Evolutionary conservation across 2,329 filamentous ascomycete species (phyloP), one percentile per base, ranked within the genome.

Genomic region (Corniculantispora saksenae): DNA sequence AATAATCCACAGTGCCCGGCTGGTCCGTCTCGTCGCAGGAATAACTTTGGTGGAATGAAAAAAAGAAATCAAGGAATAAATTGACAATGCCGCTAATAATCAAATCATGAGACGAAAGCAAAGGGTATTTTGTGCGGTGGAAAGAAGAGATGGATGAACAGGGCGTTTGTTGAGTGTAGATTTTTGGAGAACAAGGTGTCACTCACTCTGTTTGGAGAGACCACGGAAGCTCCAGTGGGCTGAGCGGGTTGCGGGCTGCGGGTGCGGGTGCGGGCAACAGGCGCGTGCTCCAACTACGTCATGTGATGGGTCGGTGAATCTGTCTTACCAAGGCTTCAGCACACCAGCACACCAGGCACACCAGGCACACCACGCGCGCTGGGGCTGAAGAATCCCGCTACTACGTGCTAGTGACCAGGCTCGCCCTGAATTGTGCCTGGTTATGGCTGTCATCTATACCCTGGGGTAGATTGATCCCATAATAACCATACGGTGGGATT

Each of bases 231-330:
- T 55, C 59, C 63, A 45, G 70, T 69, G 25, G 64, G 55, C 35
- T 25, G 43, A 21, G 21, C 43, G 53, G 53, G 48, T 25, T 54
- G 59, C 32, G 35, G 59, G 48, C 59, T 17, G 66, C 66, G 3
- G 25, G 54, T 53, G 29, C 40, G 68, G 56, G 66, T 61, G 50
- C 56, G 64, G 56, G 54, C 60, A 64, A 63, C 65, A 64, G 40
- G 32, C 60, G 55, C 64, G 62, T 66, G 66, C 65, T 35, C 27
- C 57, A 61, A 47, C 61, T 69, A 69, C 67, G 67, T 69, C 67
- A 69, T 69, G 67, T 69, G 67, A 69, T 67, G 66, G 64, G 59
- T 54, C 38, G 50, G 19, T 32, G 13, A 35, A 32, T n/a, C 55
- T 58, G 17, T 32, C 23, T 32, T 19, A 32, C 32, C 38, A 40